Evolutionary conservation across 768 basidiomycete genomes (phyloP).

Genomic region (Thelephora ganbajun): DNA sequence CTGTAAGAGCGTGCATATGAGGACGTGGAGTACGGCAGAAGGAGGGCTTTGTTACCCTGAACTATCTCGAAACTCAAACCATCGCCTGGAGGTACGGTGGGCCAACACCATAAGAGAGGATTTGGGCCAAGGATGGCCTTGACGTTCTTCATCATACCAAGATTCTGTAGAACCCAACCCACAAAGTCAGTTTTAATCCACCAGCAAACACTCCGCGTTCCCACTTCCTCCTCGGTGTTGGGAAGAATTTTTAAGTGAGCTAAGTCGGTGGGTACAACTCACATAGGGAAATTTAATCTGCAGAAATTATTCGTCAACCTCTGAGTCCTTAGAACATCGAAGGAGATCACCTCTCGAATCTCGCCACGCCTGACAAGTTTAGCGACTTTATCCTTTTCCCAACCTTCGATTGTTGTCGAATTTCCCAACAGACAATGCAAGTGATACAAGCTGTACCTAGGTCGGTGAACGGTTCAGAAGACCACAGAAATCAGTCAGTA

Average conservation of each 20-base stretch:
- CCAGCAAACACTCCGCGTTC: neutral
- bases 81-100: slow-evolving; percentile 46
- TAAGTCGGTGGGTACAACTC: slow-evolving; percentile 14
- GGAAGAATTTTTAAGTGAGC: neutral
- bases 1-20: slow-evolving; percentile 12
- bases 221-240: no score
- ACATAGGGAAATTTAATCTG: slow-evolving; percentile 92
- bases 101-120: slow-evolving; percentile 77
- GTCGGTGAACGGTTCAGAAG: slow-evolving; percentile 9
- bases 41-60: slow-evolving; percentile 49
- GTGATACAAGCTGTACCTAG: slow-evolving; percentile 59
- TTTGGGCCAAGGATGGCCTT: slow-evolving; percentile 65
- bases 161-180: slow-evolving; percentile 38
- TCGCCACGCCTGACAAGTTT: slow-evolving; percentile 75
- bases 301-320: neutral
- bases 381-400: slow-evolving; percentile 94
- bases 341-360: slow-evolving; percentile 50
- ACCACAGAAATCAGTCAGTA: slow-evolving; percentile 11
- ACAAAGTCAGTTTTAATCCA: neutral
- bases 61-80: slow-evolving; percentile 71
- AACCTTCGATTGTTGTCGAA: slow-evolving; percentile 91
- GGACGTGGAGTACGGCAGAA: neutral
- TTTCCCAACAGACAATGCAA: slow-evolving; percentile 66
- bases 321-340: neutral
- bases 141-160: slow-evolving; percentile 64